A percentile compares a stretch with the other conserved stretches of the same genome.
Conservation (phyloP, 2,329 filamentous ascomycete species). For the Dichotomopilus funicola region DNA sequence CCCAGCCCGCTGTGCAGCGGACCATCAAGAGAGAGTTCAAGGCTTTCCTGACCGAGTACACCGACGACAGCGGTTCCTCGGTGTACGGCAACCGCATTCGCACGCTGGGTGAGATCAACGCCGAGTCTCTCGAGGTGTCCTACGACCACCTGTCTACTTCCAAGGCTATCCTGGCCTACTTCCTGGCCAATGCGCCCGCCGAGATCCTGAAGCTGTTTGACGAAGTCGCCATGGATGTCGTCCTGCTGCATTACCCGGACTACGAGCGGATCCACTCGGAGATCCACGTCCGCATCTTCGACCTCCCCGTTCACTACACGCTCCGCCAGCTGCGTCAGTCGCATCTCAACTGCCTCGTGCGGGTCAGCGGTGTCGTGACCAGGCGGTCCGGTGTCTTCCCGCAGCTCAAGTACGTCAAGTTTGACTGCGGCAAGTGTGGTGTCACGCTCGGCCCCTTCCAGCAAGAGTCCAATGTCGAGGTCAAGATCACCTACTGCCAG, state of each 20-base stretch:
- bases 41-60: constrained; percentile 93
- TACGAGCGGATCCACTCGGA: constrained; percentile 97
- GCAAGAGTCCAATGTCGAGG: constrained; percentile 92
- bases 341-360: constrained; percentile 90
- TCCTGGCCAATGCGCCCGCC: constrained; percentile 89
- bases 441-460: constrained; percentile 91
- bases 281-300: constrained; percentile 94
- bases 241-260: constrained; percentile 91
- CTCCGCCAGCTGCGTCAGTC: constrained; percentile 90
- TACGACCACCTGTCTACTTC: constrained; percentile 86
- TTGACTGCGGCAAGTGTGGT: constrained; percentile 91
- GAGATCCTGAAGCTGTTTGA: constrained; percentile 96
- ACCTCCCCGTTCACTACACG: constrained; percentile 90
- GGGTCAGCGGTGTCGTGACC: constrained; percentile 92
- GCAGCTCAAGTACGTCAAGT: constrained; percentile 97
- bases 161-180: constrained; percentile 92
- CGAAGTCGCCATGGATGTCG: constrained; percentile 92
- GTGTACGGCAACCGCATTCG: constrained; percentile 93
- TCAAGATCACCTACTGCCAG: constrained; percentile 94
- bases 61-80: constrained; percentile 78
- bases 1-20: constrained; percentile 79
- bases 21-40: constrained; percentile 97
- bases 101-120: constrained; percentile 94
- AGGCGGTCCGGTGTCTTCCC: constrained; percentile 92
- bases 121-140: constrained; percentile 91